Conservation (phyloP, 495 filamentous ascomycete species). For the Daldinia bambusicola region DNA sequence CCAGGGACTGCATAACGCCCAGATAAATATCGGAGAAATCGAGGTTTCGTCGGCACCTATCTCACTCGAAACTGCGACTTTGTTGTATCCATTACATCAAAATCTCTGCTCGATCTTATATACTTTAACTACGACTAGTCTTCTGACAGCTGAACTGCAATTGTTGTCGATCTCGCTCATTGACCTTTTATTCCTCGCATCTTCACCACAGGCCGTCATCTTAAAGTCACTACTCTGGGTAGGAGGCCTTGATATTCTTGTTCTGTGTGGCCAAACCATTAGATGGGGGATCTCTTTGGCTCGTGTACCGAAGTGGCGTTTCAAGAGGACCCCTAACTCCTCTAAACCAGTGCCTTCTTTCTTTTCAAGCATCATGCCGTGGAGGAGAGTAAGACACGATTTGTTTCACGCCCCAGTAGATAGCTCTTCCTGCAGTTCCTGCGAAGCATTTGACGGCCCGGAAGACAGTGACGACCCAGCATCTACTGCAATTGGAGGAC, state of each 20-base stretch:
- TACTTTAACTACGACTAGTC: constrained; percentile 85
- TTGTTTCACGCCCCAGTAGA: constrained; percentile 44
- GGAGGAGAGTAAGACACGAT: constrained; percentile 48
- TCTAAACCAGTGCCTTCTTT: constrained; percentile 41
- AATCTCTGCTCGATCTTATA: constrained; percentile 77
- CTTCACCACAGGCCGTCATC: constrained; percentile 85
- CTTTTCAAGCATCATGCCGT: constrained; percentile 46
- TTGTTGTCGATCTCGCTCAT: constrained; percentile 84
- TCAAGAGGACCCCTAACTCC: constrained; percentile 62
- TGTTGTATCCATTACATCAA: constrained; percentile 89
- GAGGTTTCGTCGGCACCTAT: constrained; percentile 39
- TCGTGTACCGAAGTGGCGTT: constrained; percentile 90
- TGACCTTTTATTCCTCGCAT: constrained; percentile 79
- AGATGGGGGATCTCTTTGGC: constrained; percentile 87
- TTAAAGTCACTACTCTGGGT: constrained; percentile 86
- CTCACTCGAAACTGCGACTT: constrained; percentile 68
- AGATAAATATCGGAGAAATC: not conserved
- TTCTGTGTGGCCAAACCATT: constrained; percentile 78
- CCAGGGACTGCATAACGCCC: not conserved
- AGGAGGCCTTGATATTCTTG: constrained; percentile 80
- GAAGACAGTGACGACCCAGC: constrained; percentile 35
- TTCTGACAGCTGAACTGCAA: constrained; percentile 86
- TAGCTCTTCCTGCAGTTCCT: constrained; percentile 49
- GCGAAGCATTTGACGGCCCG: constrained; percentile 45
- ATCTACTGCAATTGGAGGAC: constrained; percentile 14